Percentiles rank a stretch among this genome's conserved stretches.
Evolutionary conservation across 148 eudicot genomes (phyloP).

Genomic region (Persicaria maculosa): DNA sequence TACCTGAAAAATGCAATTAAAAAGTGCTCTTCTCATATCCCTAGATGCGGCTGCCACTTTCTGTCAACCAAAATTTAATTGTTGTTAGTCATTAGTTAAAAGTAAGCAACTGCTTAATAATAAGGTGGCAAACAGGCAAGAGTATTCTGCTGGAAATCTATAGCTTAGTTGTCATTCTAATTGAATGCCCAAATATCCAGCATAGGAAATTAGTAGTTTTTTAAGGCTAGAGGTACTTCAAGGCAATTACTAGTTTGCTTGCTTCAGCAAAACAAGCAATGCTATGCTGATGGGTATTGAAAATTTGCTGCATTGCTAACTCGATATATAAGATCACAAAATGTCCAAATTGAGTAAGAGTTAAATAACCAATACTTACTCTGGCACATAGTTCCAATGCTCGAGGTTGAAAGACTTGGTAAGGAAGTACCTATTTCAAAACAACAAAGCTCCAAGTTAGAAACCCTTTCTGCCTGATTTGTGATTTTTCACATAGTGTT

Average conservation of each 20-base stretch:
- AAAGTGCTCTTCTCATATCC: conserved; percentile 91
- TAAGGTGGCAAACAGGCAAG: neutral
- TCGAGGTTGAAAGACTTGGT: no score
- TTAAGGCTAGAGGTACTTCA: neutral
- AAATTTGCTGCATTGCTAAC: no score
- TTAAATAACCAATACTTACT: no score
- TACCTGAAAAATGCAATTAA: conserved; percentile 70
- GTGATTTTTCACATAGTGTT: no score
- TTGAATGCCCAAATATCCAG: neutral
- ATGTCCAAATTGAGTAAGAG: no score
- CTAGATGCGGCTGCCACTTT: conserved; percentile 97
- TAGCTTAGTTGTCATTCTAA: neutral
- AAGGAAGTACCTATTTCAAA: no score
- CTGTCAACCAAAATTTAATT: conserved; percentile 32
- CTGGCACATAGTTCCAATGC: no score
- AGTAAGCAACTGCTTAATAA: neutral
- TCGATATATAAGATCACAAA: no score
- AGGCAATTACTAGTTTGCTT: neutral
- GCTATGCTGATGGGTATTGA: no score
- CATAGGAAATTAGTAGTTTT: neutral
- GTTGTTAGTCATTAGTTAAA: neutral
- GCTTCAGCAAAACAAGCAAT: no score
- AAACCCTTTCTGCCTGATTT: no score
- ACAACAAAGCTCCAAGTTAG: no score
- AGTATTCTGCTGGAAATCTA: neutral